Conservation (phyloP, 2,329 filamentous ascomycete species). For the Penicillium sp. region DNA sequence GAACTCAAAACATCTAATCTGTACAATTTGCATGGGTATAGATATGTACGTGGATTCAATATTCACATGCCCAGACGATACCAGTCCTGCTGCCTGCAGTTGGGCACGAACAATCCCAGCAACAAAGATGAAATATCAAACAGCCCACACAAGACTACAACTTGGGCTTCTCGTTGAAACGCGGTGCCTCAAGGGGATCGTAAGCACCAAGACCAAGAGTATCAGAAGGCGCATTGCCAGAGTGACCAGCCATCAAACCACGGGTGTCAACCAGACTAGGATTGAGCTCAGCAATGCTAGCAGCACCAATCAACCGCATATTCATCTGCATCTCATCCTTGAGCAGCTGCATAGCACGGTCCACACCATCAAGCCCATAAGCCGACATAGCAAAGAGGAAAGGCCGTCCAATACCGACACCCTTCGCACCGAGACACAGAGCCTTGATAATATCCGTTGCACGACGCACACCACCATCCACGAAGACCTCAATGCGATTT, state of each 20-base stretch:
- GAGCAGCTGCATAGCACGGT: conserved; percentile 85
- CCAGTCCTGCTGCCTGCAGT: not conserved
- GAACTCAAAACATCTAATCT: not conserved
- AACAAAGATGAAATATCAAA: not conserved
- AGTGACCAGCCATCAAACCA: conserved; percentile 60
- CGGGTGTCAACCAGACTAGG: conserved; percentile 75
- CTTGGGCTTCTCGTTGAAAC: conserved; percentile 49
- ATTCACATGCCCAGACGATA: not conserved
- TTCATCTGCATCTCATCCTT: conserved; percentile 99
- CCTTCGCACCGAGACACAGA: conserved; percentile 83
- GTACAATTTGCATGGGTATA: conserved; percentile 14
- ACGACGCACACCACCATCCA: conserved; percentile 86
- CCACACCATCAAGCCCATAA: conserved; percentile 82
- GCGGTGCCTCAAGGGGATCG: conserved; percentile 50
- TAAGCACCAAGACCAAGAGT: conserved; percentile 57
- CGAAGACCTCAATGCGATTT: conserved; percentile 75
- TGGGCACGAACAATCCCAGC: not conserved
- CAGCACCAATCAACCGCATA: conserved; percentile 87
- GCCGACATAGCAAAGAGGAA: conserved; percentile 96
- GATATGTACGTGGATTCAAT: conserved; percentile 1
- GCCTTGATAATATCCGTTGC: conserved; percentile 96
- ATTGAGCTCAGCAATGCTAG: conserved; percentile 70
- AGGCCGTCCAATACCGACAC: conserved; percentile 88
- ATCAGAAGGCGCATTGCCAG: conserved; percentile 58
- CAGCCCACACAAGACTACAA: conserved; percentile 25